Percentiles rank a stretch among this genome's conserved stretches.
Evolutionary conservation across 306 rosid species (phyloP).

Genomic region (Oemleria cerasiformis): DNA sequence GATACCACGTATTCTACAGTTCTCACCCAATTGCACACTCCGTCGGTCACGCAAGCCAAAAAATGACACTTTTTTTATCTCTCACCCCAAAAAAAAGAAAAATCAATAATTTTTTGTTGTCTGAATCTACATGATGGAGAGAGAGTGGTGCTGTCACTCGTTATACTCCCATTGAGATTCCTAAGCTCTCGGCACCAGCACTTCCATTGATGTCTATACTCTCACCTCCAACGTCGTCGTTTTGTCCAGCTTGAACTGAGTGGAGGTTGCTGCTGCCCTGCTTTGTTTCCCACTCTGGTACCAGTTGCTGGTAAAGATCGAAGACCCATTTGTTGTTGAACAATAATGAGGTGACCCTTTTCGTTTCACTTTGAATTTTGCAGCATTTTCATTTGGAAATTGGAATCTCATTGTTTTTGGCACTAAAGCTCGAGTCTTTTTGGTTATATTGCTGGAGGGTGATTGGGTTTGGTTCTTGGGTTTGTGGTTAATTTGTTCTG

Average conservation of each 20-base stretch:
- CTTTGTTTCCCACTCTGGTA: background rate
- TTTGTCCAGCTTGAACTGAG: background rate
- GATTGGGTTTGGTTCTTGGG: slow-evolving; percentile 17
- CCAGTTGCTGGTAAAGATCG: slow-evolving; percentile 8
- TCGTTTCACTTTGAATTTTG: background rate
- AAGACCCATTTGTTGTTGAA: slow-evolving; percentile 19
- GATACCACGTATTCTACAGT: too few species aligned
- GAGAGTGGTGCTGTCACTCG: background rate
- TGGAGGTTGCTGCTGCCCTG: background rate
- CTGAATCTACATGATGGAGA: slow-evolving; percentile 16
- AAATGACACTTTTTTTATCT: background rate
- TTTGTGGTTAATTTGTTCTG: slow-evolving; percentile 1
- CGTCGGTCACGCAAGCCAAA: slow-evolving; percentile 23
- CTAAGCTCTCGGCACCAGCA: background rate
- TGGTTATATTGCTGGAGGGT: slow-evolving; percentile 11
- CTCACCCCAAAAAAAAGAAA: background rate
- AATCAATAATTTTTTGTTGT: background rate
- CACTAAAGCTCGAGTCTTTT: slow-evolving; percentile 22
- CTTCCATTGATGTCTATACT: background rate
- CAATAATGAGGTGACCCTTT: slow-evolving; percentile 21
- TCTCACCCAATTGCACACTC: too few species aligned
- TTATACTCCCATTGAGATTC: background rate
- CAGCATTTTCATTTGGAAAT: background rate
- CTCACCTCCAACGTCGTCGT: background rate
- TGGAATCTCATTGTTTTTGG: slow-evolving; percentile 10